Percentiles rank a stretch among this genome's conserved stretches.
Conservation (phyloP, 495 filamentous ascomycete genomes). For the Letharia columbiana region DNA sequence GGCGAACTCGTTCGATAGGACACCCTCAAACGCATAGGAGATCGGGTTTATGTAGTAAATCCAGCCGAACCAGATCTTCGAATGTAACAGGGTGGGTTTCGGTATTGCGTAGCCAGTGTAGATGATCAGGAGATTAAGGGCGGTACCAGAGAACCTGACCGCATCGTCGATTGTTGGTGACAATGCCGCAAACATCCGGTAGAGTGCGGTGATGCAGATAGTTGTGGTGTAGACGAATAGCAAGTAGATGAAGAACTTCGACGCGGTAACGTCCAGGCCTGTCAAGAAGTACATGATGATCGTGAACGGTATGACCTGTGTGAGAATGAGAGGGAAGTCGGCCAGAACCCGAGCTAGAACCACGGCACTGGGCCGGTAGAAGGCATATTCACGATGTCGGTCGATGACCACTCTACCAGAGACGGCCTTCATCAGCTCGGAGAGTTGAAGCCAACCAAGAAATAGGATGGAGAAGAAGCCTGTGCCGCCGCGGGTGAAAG, state of each 20-base stretch:
- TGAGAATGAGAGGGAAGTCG: slow-evolving; percentile 58
- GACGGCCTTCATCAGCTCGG: slow-evolving; percentile 52
- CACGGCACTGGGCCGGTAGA: slow-evolving; percentile 69
- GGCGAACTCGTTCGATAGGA: slow-evolving; percentile 60
- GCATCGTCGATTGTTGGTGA: slow-evolving; percentile 67
- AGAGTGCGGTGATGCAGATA: slow-evolving; percentile 58
- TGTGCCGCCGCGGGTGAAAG: slow-evolving; percentile 60
- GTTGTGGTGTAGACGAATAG: slow-evolving; percentile 63
- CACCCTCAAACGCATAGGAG: slow-evolving; percentile 61
- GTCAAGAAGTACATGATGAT: slow-evolving; percentile 64
- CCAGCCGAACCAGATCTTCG: slow-evolving; percentile 71
- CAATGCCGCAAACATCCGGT: slow-evolving; percentile 68
- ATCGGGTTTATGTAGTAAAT: slow-evolving; percentile 65
- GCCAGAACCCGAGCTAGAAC: slow-evolving; percentile 56
- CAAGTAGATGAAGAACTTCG: slow-evolving; percentile 67
- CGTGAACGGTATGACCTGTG: slow-evolving; percentile 55
- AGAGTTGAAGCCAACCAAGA: slow-evolving; percentile 66
- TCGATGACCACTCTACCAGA: slow-evolving; percentile 54
- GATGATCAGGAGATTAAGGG: slow-evolving; percentile 57
- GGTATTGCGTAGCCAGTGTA: slow-evolving; percentile 77
- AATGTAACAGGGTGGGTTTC: slow-evolving; percentile 53
- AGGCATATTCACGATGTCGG: slow-evolving; percentile 64
- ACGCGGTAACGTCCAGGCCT: slow-evolving; percentile 52
- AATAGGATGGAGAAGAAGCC: slow-evolving; percentile 68
- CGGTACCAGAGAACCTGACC: slow-evolving; percentile 60